Percentiles rank a stretch among this genome's conserved stretches.
Conservation (phyloP, 2,329 filamentous ascomycete genomes). For the Dendrostoma leiphaemia region DNA sequence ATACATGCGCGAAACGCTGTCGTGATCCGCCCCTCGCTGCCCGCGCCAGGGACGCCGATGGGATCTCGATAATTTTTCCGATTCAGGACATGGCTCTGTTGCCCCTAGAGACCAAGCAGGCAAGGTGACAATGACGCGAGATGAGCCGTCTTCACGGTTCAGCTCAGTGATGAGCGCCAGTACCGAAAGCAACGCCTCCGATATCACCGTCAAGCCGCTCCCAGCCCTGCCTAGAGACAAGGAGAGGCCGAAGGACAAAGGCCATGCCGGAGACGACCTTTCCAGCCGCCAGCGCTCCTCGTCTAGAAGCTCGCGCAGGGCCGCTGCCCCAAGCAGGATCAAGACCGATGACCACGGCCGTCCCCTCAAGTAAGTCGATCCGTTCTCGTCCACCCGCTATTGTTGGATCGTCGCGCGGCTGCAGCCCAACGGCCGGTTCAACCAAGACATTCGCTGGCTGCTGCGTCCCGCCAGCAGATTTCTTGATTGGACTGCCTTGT, state of each 20-base stretch:
- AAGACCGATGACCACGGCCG: constrained; percentile 54
- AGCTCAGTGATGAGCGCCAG: constrained; percentile 65
- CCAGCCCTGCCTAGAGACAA: constrained; percentile 28
- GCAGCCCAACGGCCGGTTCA: constrained; percentile 21
- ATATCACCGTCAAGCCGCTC: constrained; percentile 58
- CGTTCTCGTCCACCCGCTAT: constrained; percentile 15
- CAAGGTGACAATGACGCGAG: constrained; percentile 60
- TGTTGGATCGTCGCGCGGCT: constrained; percentile 6
- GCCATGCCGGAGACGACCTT: constrained; percentile 24
- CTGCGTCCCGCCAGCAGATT: too few species aligned
- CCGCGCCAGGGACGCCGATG: constrained; percentile 13
- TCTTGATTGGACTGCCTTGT: too few species aligned
- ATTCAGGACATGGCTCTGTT: constrained; percentile 19
- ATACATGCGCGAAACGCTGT: neutral
- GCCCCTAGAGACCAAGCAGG: constrained; percentile 16
- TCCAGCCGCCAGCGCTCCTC: constrained; percentile 30
- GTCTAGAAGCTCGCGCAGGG: constrained; percentile 29
- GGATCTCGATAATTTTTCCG: constrained; percentile 12
- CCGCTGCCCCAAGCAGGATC: constrained; percentile 45
- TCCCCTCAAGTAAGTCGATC: constrained; percentile 34
- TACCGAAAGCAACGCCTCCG: constrained; percentile 65
- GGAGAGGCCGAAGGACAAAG: constrained; percentile 10
- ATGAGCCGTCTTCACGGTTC: constrained; percentile 63
- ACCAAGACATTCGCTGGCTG: constrained; percentile 19
- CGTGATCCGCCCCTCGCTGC: neutral